Conservation (phyloP, 768 basidiomycete genomes). For the Paxillus rubicundulus region DNA sequence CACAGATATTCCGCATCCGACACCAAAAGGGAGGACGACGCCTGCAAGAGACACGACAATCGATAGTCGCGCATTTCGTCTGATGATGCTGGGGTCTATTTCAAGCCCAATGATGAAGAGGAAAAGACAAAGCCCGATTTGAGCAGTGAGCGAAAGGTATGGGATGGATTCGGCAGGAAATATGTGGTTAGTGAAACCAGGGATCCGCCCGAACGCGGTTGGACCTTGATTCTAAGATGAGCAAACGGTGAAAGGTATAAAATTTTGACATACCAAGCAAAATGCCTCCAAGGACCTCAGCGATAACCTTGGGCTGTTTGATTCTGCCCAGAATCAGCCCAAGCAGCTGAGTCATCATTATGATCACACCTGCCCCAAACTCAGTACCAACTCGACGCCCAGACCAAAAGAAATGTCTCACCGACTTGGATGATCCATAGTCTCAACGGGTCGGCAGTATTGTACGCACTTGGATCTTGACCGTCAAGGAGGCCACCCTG, state of each 20-base stretch:
- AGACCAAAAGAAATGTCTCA: conserved; percentile 30
- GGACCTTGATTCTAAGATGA: conserved; percentile 25
- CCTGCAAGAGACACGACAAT: conserved; percentile 73
- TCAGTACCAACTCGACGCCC: background rate
- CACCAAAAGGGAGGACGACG: conserved; percentile 81
- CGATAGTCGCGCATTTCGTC: conserved; percentile 67
- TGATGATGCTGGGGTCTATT: conserved; percentile 80
- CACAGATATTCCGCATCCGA: conserved; percentile 75
- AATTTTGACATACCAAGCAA: conserved; percentile 55
- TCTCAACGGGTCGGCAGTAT: conserved; percentile 62
- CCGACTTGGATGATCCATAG: conserved; percentile 79
- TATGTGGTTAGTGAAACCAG: conserved; percentile 82
- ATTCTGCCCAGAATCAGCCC: conserved; percentile 61
- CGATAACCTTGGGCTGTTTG: conserved; percentile 89
- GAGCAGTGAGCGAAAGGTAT: conserved; percentile 83
- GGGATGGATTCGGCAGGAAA: conserved; percentile 72
- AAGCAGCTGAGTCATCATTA: conserved; percentile 81
- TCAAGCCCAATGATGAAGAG: conserved; percentile 93
- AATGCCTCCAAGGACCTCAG: conserved; percentile 90
- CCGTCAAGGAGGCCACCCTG: conserved; percentile 80
- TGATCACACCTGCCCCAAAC: conserved; percentile 53
- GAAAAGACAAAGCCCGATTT: conserved; percentile 85
- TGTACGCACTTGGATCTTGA: conserved; percentile 65
- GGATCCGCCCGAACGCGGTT: conserved; percentile 75
- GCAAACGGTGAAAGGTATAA: conserved; percentile 56